These are phyloP conservation scores for Metschnikowia lochheadii DNA, from an alignment of 805 yeast genomes.

Conservation along the genomic window DNA sequence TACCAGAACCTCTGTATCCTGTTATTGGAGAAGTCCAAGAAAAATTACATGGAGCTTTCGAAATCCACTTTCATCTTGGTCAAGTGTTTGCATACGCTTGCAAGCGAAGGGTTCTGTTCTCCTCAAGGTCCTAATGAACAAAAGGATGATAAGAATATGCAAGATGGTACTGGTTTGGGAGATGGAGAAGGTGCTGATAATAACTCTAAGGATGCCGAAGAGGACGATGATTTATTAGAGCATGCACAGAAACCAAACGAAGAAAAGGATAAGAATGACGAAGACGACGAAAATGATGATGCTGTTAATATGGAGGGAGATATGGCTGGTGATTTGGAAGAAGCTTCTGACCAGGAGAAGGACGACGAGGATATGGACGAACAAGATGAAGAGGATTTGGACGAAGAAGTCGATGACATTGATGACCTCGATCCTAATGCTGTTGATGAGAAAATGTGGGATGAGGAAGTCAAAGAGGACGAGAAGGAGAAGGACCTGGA, in stretches of 20 bases:
- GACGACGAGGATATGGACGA: conserved; percentile 44
- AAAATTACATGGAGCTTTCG: conserved; percentile 50
- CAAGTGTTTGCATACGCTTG: conserved; percentile 51
- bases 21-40: conserved; percentile 42
- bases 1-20: conserved; percentile 49
- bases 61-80: conserved; percentile 61
- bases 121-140: conserved; percentile 76
- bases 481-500: conserved; percentile 83
- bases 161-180: conserved; percentile 89
- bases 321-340: conserved; percentile 91
- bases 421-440: conserved; percentile 93
- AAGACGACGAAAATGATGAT: conserved; percentile 72
- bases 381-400: conserved; percentile 58
- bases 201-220: conserved; percentile 79
- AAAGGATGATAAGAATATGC: conserved; percentile 55
- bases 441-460: conserved; percentile 97
- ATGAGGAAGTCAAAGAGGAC: conserved; percentile 77
- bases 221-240: conserved; percentile 85
- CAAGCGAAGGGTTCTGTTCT: conserved; percentile 85
- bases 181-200: conserved; percentile 87
- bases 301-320: conserved; percentile 96
- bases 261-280: conserved; percentile 57
- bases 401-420: conserved; percentile 84
- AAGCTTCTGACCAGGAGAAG: conserved; percentile 61
- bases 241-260: conserved; percentile 70